Evolutionary conservation across 805 yeast genomes (phyloP).

Genomic region (Peterozyma xylosa): DNA sequence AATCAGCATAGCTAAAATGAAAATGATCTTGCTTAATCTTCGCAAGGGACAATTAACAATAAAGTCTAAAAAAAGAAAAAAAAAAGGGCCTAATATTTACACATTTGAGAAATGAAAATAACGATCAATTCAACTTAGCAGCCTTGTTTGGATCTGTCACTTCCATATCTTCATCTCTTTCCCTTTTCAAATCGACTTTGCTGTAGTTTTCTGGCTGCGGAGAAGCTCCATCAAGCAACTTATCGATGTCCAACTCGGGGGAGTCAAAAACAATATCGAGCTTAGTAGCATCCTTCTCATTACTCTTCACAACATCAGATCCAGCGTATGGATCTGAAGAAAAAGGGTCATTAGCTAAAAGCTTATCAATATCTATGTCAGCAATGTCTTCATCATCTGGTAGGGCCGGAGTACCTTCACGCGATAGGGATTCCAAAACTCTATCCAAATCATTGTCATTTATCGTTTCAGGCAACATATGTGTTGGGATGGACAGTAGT

Average conservation of each 20-base stretch:
- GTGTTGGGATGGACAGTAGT: no score
- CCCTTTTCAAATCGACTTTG: no score
- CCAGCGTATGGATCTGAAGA: background rate
- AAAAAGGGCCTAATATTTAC: background rate
- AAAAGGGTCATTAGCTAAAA: conserved; percentile 5
- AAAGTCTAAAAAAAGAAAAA: background rate
- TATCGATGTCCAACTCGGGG: no score
- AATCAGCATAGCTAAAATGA: background rate
- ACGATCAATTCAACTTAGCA: background rate
- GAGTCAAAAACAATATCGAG: no score
- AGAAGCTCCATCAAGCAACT: no score
- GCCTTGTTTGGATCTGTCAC: background rate
- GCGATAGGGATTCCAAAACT: conserved; percentile 11
- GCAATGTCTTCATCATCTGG: background rate
- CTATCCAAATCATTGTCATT: conserved; percentile 11
- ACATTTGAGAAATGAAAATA: background rate
- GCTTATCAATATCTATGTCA: conserved; percentile 7
- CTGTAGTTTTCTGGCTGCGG: no score
- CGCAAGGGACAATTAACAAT: no score
- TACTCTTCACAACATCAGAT: no score
- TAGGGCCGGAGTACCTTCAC: conserved; percentile 11
- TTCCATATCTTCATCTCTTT: no score
- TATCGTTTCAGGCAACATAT: conserved; percentile 1
- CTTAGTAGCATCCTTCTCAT: no score
- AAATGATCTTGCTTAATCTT: background rate